Percentiles rank a stretch among this genome's conserved stretches.
Evolutionary conservation across 2,329 filamentous ascomycete species (phyloP).

Genomic region (Fusarium nygamai): DNA sequence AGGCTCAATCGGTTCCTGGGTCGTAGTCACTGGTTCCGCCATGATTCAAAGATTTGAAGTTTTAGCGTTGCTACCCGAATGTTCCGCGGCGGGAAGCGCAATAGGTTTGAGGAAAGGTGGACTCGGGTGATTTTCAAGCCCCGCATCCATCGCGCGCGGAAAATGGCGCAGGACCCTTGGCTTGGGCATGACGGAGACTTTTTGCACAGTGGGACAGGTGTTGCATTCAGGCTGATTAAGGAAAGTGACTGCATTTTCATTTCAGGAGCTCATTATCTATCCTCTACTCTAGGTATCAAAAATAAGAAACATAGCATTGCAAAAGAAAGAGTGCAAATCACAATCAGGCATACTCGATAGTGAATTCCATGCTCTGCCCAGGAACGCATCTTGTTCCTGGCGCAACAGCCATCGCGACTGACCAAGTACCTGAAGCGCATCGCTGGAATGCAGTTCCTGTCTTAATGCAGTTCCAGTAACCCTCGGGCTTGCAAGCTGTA

Average conservation of each 20-base stretch:
- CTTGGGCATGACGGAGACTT: not conserved
- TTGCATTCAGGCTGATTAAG: not conserved
- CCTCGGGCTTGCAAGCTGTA: constrained; percentile 41
- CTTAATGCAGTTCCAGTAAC: constrained; percentile 34
- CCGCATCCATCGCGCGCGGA: not conserved
- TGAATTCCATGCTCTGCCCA: constrained; percentile 41
- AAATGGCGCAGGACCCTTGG: constrained; percentile 17
- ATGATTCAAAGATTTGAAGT: not conserved
- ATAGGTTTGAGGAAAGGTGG: not conserved
- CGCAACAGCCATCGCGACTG: constrained; percentile 57
- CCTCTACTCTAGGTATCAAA: not conserved
- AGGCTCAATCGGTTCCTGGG: constrained; percentile 17
- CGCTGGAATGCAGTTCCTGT: constrained; percentile 60
- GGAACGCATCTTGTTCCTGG: constrained; percentile 61
- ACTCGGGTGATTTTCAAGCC: not conserved
- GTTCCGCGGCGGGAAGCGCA: not conserved
- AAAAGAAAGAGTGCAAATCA: not conserved
- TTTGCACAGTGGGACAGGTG: not conserved
- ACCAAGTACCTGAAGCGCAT: constrained; percentile 67
- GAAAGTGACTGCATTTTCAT: not conserved
- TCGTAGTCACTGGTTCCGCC: not conserved
- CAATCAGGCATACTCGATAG: constrained; percentile 18
- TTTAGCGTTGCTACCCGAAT: not conserved
- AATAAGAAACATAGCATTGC: not conserved
- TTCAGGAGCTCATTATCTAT: not conserved